These are phyloP conservation scores for Mycena venus DNA, from an alignment of 768 basidiomycete species.

Conservation along the genomic window DNA sequence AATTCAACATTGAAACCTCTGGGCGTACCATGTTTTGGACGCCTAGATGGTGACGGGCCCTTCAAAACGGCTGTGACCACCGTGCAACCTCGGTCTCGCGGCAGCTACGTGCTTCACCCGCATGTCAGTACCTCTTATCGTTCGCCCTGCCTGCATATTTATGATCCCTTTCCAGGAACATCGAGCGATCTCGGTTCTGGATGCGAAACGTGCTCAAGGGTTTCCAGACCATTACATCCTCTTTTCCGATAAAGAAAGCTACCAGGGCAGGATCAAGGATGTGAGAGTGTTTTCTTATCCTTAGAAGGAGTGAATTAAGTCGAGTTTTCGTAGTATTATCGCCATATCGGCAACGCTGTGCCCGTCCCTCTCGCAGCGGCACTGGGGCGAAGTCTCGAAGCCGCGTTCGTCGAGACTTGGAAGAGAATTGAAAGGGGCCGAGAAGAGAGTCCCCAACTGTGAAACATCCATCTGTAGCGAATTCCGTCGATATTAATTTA, in stretches of 20 bases:
- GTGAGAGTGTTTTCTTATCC: slow-evolving; percentile 53
- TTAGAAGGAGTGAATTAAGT: not conserved
- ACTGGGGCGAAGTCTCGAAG: slow-evolving; percentile 54
- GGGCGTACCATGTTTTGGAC: slow-evolving; percentile 56
- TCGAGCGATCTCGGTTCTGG: slow-evolving; percentile 74
- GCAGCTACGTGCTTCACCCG: slow-evolving; percentile 60
- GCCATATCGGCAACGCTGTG: slow-evolving; percentile 87
- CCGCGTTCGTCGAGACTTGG: slow-evolving; percentile 5
- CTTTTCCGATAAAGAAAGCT: slow-evolving; percentile 56
- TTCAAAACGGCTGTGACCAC: slow-evolving; percentile 78
- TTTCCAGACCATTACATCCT: slow-evolving; percentile 83
- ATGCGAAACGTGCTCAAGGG: slow-evolving; percentile 82
- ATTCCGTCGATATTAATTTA: too few species aligned
- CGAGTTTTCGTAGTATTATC: slow-evolving; percentile 65
- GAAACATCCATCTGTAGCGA: not conserved
- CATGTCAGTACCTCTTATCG: slow-evolving; percentile 16
- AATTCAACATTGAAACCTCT: not conserved
- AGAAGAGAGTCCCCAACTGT: not conserved
- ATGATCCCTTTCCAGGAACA: slow-evolving; percentile 65
- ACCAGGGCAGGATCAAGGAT: slow-evolving; percentile 57
- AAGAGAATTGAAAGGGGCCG: not conserved
- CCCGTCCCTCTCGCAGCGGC: slow-evolving; percentile 78
- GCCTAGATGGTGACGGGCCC: slow-evolving; percentile 63
- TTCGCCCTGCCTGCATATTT: too few species aligned
- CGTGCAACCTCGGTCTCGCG: slow-evolving; percentile 65